Conservation (phyloP, 345 rosid species). For the Salix purpurea region DNA sequence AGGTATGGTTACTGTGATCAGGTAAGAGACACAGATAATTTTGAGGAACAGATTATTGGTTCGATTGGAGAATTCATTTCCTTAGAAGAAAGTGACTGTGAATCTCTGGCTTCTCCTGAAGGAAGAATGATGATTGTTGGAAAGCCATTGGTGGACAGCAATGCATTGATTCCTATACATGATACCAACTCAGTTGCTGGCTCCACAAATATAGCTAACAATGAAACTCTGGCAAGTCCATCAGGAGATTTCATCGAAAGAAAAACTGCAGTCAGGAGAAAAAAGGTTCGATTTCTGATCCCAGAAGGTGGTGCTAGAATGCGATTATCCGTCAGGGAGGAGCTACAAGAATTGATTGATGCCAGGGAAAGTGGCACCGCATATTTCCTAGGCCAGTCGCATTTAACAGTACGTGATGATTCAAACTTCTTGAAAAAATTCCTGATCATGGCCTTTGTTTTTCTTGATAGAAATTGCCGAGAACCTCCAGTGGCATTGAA, state of each 20-base stretch:
- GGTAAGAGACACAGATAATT: slow-evolving; percentile 41
- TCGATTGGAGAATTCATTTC: slow-evolving; percentile 54
- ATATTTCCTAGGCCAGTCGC: slow-evolving; percentile 52
- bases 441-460: slow-evolving; percentile 32
- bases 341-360: slow-evolving; percentile 39
- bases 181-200: not conserved
- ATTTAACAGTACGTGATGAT: slow-evolving; percentile 28
- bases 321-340: slow-evolving; percentile 27
- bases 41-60: slow-evolving; percentile 50
- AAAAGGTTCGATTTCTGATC: slow-evolving; percentile 44
- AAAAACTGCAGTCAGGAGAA: slow-evolving; percentile 10
- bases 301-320: slow-evolving; percentile 33
- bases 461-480: slow-evolving; percentile 42
- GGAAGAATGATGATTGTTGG: slow-evolving; percentile 44
- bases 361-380: slow-evolving; percentile 65
- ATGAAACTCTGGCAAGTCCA: not conserved
- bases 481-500: slow-evolving; percentile 48
- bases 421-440: slow-evolving; percentile 42
- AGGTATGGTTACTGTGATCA: slow-evolving; percentile 52
- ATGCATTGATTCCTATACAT: slow-evolving; percentile 28
- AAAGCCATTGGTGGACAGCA: slow-evolving; percentile 18
- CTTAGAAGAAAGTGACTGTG: slow-evolving; percentile 40
- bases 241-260: not conserved
- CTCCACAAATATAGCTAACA: not conserved
- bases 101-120: slow-evolving; percentile 22